Conservation (phyloP, 805 yeast species). For the Alloascoidea africana region DNA sequence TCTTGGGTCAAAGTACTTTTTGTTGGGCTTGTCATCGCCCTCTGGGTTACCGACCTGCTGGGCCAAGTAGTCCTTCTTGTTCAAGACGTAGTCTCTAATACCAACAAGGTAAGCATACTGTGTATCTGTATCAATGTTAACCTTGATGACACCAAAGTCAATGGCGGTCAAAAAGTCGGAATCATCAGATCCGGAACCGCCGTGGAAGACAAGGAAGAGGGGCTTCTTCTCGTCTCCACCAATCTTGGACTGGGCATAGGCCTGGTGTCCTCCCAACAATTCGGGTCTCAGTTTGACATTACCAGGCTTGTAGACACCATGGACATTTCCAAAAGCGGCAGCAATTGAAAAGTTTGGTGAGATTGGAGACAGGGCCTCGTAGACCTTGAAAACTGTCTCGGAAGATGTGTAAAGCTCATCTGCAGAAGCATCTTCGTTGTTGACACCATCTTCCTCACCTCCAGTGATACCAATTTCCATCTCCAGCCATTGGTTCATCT, state of each 20-base stretch:
- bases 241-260: constrained; percentile 59
- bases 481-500: constrained; percentile 94
- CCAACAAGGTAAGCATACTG: constrained; percentile 96
- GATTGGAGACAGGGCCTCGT: constrained; percentile 80
- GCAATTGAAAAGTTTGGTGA: constrained; percentile 98
- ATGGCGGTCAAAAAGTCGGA: constrained; percentile 86
- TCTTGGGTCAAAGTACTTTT: constrained; percentile 99
- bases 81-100: constrained; percentile 93
- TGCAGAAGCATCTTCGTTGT: constrained; percentile 87
- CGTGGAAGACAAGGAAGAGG: constrained; percentile 97
- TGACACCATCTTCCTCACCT: constrained; percentile 99
- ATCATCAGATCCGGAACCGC: constrained; percentile 97
- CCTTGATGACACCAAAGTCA: constrained; percentile 92
- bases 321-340: constrained; percentile 98
- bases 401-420: constrained; percentile 86
- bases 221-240: constrained; percentile 45
- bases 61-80: constrained; percentile 88
- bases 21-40: constrained; percentile 98
- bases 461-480: constrained; percentile 99
- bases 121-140: constrained; percentile 97
- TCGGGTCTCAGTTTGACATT: constrained; percentile 88
- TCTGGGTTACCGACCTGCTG: constrained; percentile 97
- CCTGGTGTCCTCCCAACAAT: constrained; percentile 92
- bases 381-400: constrained; percentile 84
- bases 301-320: constrained; percentile 99